A percentile compares a stretch with the other conserved stretches of the same genome.
phyloP scores from a whole-genome alignment of 139 green algal species.

The Chlorella sp. region DNA sequence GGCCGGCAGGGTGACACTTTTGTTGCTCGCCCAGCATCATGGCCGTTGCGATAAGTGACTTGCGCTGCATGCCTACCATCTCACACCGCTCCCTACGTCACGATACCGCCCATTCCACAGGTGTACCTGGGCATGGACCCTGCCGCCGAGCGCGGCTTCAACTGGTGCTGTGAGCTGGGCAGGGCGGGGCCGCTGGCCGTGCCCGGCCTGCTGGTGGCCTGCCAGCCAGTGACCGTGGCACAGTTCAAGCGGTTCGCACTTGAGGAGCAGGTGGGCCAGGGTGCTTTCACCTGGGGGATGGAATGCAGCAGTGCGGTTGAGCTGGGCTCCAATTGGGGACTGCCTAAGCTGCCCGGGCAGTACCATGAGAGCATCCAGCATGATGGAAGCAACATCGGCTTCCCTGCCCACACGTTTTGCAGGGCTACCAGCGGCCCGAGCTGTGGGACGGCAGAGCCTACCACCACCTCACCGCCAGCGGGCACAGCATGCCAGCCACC shows the following conservation, averaged over 20 bases:
- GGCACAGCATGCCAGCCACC: constrained; percentile 53
- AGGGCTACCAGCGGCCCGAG: constrained; percentile 55
- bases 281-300: no score
- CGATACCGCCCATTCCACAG: no score
- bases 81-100: no score
- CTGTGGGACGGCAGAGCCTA: constrained; percentile 56
- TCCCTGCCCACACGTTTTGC: background rate
- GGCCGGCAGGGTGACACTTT: no score
- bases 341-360: no score
- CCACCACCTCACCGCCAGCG: constrained; percentile 32
- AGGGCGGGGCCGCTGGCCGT: background rate
- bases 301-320: no score
- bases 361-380: no score
- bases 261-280: background rate
- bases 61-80: no score
- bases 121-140: constrained; percentile 48
- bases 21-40: no score
- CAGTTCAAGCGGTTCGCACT: constrained; percentile 63
- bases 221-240: constrained; percentile 56
- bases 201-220: constrained; percentile 35
- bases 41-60: no score
- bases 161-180: constrained; percentile 75
- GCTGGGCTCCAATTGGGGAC: no score
- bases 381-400: no score
- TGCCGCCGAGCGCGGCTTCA: constrained; percentile 45